Base-by-base conservation (phyloP, 2,329 filamentous ascomycete genomes). In the Sporothrix luriei region DNA sequence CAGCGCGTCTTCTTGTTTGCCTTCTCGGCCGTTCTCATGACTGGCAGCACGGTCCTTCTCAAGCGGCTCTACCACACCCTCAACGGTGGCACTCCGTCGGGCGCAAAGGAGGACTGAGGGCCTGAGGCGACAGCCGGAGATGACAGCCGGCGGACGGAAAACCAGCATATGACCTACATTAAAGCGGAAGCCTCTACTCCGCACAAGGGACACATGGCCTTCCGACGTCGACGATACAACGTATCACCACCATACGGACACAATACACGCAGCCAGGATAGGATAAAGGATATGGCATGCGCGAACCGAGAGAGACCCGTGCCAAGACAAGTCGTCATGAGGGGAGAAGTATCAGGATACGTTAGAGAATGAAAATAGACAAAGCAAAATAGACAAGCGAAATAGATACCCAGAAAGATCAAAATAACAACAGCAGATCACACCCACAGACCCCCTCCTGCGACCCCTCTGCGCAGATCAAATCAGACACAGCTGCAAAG, bases 1-100 rank as follows among this genome's bases (percentile, higher is more conserved):
- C 89, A 93, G 76, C 86, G 94, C 24, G 81, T 88, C 10, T 79
- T 86, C 0, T 81, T 97, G 11, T 97, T 96, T 74, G 83, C 83
- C 0, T 80, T 86, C 21, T 91, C 91, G 54, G 93, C 91, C 0
- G 76, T 85, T 0, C 79, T 91, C 19, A 94, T 96, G 87, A 89
- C 91, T 2, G 77, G 82, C 3, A 92, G 88, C 73, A 94, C 91
- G 0, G 80, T 87, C 26, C 79, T 83, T 11, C 80, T 97, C 72
- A 90, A 93, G 77, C 90, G 85, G 84, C 72, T 91, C 0, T 92
- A 96, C 79, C 86, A 84, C 2, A 82, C 82, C 67, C 76, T 91
- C 33, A 93, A 93, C 76, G 89, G 89, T 13, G 78, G 83, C 57
- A 80, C 83, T 66, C 73, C 75, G 70, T 26, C 57, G 29, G 78